Evolutionary conservation across 1,284 basidiomycete genomes (phyloP).

Genomic region (Leccinum pallidistipes): DNA sequence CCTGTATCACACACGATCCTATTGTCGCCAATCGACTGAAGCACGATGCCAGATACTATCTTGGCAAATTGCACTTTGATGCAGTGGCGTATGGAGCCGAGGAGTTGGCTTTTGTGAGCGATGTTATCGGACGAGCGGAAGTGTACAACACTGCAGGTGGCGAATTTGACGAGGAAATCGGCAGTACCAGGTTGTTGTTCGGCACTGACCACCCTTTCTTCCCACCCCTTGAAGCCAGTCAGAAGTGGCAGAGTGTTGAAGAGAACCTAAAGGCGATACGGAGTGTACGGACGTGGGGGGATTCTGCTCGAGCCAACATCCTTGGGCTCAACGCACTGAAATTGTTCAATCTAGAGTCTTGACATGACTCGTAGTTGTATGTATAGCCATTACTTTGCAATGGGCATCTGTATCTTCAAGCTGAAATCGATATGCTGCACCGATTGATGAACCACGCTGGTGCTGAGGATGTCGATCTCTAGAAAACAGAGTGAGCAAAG

Average conservation of each 20-base stretch:
- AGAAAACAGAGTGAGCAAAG: neutral
- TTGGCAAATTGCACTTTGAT: conserved; percentile 79
- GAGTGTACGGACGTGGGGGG: conserved; percentile 31
- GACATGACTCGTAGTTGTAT: conserved; percentile 12
- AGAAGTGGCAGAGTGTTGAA: conserved; percentile 80
- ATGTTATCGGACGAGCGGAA: conserved; percentile 62
- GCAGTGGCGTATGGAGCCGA: conserved; percentile 84
- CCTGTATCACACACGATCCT: conserved; percentile 83
- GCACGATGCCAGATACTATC: conserved; percentile 82
- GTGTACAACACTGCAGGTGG: conserved; percentile 45
- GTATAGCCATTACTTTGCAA: conserved; percentile 25
- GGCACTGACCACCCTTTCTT: conserved; percentile 92
- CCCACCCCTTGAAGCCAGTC: conserved; percentile 67
- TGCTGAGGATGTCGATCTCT: conserved; percentile 95
- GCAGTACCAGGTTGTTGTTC: conserved; percentile 69
- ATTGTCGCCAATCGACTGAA: conserved; percentile 68
- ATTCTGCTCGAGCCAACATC: conserved; percentile 54
- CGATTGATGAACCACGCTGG: conserved; percentile 90
- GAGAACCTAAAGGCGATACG: conserved; percentile 82
- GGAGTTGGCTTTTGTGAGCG: conserved; percentile 75
- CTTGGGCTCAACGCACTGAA: conserved; percentile 43
- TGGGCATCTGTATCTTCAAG: conserved; percentile 83
- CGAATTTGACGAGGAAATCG: conserved; percentile 35
- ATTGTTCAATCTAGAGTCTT: conserved; percentile 29
- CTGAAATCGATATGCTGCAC: conserved; percentile 93